A percentile compares a stretch with the other conserved stretches of the same genome.
These are phyloP conservation scores for Lecanicillium sp. DNA, from an alignment of 2,329 filamentous ascomycete genomes.

Conservation along the genomic window DNA sequence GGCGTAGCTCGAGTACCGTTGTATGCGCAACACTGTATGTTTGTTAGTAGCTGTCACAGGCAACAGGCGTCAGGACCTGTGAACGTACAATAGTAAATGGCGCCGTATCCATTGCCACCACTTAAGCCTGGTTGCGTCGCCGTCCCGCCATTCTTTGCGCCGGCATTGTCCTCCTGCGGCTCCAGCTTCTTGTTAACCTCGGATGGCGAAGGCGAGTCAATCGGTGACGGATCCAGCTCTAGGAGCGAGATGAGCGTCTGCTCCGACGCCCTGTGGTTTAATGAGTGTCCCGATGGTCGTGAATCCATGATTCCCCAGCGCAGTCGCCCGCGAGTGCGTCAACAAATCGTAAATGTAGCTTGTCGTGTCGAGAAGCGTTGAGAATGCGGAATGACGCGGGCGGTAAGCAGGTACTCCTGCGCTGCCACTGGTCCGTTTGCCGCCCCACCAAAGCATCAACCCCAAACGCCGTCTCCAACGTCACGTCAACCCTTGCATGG, in stretches of 20 bases:
- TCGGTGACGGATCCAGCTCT: conserved; percentile 76
- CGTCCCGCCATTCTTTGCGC: conserved; percentile 33
- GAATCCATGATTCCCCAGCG: too few relatives aligned
- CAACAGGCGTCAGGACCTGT: background rate
- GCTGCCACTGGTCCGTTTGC: background rate
- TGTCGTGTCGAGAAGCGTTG: too few relatives aligned
- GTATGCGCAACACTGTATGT: conserved; percentile 59
- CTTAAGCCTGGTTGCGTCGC: conserved; percentile 49
- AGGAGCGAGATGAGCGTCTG: conserved; percentile 59
- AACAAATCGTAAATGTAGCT: conserved; percentile 1
- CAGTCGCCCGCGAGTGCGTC: too few relatives aligned
- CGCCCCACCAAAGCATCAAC: background rate
- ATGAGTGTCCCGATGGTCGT: conserved; percentile 12
- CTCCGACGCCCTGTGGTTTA: conserved; percentile 34
- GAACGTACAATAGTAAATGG: conserved; percentile 66
- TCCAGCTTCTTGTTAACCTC: conserved; percentile 39
- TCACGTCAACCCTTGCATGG: background rate
- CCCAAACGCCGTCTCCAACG: conserved; percentile 1
- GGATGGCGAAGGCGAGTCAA: conserved; percentile 47
- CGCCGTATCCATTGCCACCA: conserved; percentile 54
- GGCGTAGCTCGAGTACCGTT: conserved; percentile 84
- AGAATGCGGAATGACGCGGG: background rate
- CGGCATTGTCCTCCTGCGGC: conserved; percentile 27
- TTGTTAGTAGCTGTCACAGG: background rate
- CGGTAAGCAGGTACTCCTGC: conserved; percentile 2